Evolutionary conservation across 257 asterid species (phyloP).

Genomic region (Solanum rostratum): DNA sequence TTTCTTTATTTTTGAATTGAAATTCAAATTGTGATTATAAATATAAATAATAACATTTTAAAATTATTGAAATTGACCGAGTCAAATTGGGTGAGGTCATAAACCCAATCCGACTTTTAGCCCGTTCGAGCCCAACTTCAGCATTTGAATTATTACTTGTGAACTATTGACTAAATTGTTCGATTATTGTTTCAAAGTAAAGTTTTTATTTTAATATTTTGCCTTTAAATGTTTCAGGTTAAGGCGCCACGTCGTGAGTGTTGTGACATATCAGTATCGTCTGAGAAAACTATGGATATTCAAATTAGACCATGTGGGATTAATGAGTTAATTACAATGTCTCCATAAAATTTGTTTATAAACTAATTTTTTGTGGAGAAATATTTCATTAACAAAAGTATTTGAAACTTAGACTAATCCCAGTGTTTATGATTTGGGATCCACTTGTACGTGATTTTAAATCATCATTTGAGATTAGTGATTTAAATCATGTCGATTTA

Average conservation of each 20-base stretch:
- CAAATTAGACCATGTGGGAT: constrained; percentile 41
- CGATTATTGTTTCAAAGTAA: background rate
- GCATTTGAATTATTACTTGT: background rate
- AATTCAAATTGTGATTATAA: too few relatives aligned
- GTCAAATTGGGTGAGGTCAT: too few relatives aligned
- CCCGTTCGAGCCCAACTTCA: too few relatives aligned
- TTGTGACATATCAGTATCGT: constrained; percentile 39
- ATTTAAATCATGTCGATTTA: background rate
- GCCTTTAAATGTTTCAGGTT: constrained; percentile 8
- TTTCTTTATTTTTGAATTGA: too few relatives aligned
- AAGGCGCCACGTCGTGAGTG: constrained; percentile 49
- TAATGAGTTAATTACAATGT: constrained; percentile 37
- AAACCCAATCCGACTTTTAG: too few relatives aligned
- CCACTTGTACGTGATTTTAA: background rate
- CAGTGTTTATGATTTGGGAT: background rate
- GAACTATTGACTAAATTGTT: background rate
- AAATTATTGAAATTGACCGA: too few relatives aligned
- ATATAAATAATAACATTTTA: too few relatives aligned
- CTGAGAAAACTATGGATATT: constrained; percentile 23
- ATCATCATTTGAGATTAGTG: background rate
- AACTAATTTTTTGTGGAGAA: background rate
- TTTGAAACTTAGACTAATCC: background rate
- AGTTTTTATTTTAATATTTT: background rate
- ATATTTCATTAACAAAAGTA: background rate
- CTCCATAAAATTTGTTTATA: background rate